A percentile compares a stretch with the other conserved stretches of the same genome.
These are phyloP conservation scores for Candida boidinii DNA, from an alignment of 805 yeast genomes.

Conservation along the genomic window DNA sequence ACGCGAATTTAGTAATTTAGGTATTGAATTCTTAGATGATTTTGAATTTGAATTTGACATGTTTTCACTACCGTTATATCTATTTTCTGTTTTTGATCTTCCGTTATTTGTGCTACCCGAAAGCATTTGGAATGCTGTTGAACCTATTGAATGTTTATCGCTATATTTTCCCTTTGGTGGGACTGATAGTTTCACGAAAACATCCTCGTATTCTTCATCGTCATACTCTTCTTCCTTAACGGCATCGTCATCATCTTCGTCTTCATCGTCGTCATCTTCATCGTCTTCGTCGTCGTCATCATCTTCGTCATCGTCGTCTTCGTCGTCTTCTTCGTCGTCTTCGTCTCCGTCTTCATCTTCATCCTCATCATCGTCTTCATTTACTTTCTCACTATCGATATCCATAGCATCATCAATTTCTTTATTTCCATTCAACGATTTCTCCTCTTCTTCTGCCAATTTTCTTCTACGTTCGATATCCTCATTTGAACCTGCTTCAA, in stretches of 20 bases:
- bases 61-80: conserved; percentile 2
- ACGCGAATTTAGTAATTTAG: no score
- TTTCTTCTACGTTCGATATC: conserved; percentile 55
- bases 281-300: conserved; percentile 1
- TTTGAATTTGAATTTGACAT: conserved; percentile 2
- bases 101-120: conserved; percentile 15
- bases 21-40: neutral
- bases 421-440: no score
- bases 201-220: conserved; percentile 33
- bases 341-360: conserved; percentile 2
- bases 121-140: no score
- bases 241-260: neutral
- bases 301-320: neutral
- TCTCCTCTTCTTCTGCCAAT: conserved; percentile 13
- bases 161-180: conserved; percentile 27
- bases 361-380: conserved; percentile 1
- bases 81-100: conserved; percentile 2
- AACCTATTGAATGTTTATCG: no score
- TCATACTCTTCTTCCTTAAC: neutral
- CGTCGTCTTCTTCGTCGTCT: neutral
- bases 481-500: conserved; percentile 86
- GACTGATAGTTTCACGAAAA: conserved; percentile 46
- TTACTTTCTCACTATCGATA: conserved; percentile 4
- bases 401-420: conserved; percentile 5
- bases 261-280: conserved; percentile 1